A percentile compares a stretch with the other conserved stretches of the same genome.
Evolutionary conservation across 192 early-diverging fungal species (phyloP).

Genomic region (Mortierella alpina): DNA sequence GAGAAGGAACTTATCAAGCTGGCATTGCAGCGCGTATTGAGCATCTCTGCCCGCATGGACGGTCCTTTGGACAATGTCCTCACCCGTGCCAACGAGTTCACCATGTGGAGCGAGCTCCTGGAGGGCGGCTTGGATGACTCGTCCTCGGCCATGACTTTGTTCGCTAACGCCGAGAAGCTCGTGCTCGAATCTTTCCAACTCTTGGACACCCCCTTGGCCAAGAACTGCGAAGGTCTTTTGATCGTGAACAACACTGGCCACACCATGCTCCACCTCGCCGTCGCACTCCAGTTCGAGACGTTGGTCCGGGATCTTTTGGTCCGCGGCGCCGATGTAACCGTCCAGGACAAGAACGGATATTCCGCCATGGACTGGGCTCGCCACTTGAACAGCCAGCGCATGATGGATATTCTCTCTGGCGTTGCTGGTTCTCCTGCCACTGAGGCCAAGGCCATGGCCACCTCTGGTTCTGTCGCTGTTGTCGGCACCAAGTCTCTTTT

Average conservation of each 20-base stretch:
- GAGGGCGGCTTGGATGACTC: slow-evolving; percentile 18
- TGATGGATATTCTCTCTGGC: slow-evolving; percentile 31
- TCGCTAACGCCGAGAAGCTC: slow-evolving; percentile 36
- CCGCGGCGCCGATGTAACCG: slow-evolving; percentile 18
- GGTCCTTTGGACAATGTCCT: slow-evolving; percentile 47
- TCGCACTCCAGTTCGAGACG: slow-evolving; percentile 22
- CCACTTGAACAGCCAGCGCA: slow-evolving; percentile 17
- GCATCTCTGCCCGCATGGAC: slow-evolving; percentile 49
- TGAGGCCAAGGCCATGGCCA: background rate
- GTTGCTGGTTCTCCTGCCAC: background rate
- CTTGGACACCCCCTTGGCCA: slow-evolving; percentile 22
- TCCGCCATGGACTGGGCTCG: slow-evolving; percentile 41
- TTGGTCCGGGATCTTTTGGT: slow-evolving; percentile 33
- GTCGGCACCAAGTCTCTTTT: slow-evolving; percentile 15
- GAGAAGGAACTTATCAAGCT: slow-evolving; percentile 53
- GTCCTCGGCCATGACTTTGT: slow-evolving; percentile 11
- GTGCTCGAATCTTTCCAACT: slow-evolving; percentile 31
- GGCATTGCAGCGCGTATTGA: slow-evolving; percentile 51
- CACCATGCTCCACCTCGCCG: slow-evolving; percentile 47
- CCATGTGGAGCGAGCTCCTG: slow-evolving; percentile 47
- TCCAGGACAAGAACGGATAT: slow-evolving; percentile 49
- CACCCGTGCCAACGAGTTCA: slow-evolving; percentile 43
- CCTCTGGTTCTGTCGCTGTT: slow-evolving; percentile 6
- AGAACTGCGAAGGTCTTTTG: slow-evolving; percentile 36
- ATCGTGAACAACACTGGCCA: slow-evolving; percentile 43